Base-by-base conservation (phyloP, 345 rosid genomes). In the Dovyalis caffra region DNA sequence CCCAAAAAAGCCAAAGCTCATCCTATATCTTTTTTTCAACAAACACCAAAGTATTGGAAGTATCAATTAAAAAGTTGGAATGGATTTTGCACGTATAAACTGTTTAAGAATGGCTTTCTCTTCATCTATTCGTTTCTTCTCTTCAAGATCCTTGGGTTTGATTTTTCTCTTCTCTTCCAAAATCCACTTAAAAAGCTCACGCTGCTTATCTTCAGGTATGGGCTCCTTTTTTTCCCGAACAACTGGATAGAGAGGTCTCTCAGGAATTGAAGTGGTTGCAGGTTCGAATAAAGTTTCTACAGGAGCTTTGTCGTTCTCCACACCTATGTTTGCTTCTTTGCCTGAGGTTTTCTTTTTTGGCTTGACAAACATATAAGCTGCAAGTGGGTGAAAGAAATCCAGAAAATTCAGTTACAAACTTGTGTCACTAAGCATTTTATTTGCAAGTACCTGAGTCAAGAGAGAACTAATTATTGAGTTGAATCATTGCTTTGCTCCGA, bases 21-120 rank as follows among this genome's bases (percentile, higher is more conserved):
- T 29, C 57, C 68, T 74, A 43, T 60, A 43, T 21, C 32, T 28
- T 31, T 28, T 31, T 56, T 70, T 77, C 57, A 68, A 83, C 72
- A 67, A 80, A 66, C 32, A 73, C 31, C 75, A 10, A 68, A 21
- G 66, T 32, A n/a, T n/a, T n/a, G 35, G 45, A 23, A 66, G 80
- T 79, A 80, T 74, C 78, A 72, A 72, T 85, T 82, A 90, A 69
- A 91, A 69, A 61, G 77, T 83, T 0, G 95, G 92, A 71, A 89
- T 72, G 72, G 88, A 76, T 64, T 90, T 72, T 23, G 92, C 79
- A 11, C 86, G 78, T 31, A 90, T 88, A 70, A 88, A 90, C 75
- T 80, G 84, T 79, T 93, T 91, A 67, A 93, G 84, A 51, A 91
- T 78, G 74, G 87, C 92, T 80, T 91, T 93, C 49, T 93, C 93